phyloP scores from a whole-genome alignment of 2,329 filamentous ascomycete genomes.

The Alternaria viburni region DNA sequence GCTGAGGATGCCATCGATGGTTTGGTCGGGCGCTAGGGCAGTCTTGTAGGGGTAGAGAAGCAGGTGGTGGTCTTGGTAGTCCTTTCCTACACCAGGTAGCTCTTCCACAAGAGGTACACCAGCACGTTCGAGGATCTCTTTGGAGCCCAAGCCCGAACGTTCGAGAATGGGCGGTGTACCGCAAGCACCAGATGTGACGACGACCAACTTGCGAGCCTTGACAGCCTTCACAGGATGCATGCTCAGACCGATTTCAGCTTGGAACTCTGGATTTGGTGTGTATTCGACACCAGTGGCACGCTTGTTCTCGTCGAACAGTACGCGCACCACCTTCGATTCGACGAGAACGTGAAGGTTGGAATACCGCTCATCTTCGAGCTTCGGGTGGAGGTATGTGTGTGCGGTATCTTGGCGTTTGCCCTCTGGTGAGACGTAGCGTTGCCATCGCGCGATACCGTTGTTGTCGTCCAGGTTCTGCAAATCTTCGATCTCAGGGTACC shows the following conservation, averaged over 20 bases:
- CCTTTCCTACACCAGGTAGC: constrained; percentile 67
- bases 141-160: constrained; percentile 66
- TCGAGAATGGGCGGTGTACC: constrained; percentile 65
- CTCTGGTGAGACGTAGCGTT: constrained; percentile 58
- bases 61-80: constrained; percentile 68
- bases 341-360: constrained; percentile 66
- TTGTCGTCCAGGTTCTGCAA: constrained; percentile 58
- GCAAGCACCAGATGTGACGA: constrained; percentile 58
- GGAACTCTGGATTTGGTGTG: constrained; percentile 55
- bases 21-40: constrained; percentile 54
- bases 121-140: constrained; percentile 57
- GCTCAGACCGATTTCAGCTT: constrained; percentile 38
- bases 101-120: constrained; percentile 61
- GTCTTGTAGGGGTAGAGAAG: constrained; percentile 61
- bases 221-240: constrained; percentile 48
- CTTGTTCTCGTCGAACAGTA: constrained; percentile 61
- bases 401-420: constrained; percentile 66
- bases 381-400: constrained; percentile 61
- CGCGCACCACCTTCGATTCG: constrained; percentile 62
- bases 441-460: constrained; percentile 53
- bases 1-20: constrained; percentile 60
- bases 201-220: constrained; percentile 62
- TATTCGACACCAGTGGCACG: constrained; percentile 67
- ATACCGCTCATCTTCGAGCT: constrained; percentile 56
- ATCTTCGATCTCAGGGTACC: constrained; percentile 61